A percentile compares a stretch with the other conserved stretches of the same genome.
These are phyloP conservation scores for Elsinoe ampelina DNA, from an alignment of 2,329 filamentous ascomycete genomes.

Conservation along the genomic window DNA sequence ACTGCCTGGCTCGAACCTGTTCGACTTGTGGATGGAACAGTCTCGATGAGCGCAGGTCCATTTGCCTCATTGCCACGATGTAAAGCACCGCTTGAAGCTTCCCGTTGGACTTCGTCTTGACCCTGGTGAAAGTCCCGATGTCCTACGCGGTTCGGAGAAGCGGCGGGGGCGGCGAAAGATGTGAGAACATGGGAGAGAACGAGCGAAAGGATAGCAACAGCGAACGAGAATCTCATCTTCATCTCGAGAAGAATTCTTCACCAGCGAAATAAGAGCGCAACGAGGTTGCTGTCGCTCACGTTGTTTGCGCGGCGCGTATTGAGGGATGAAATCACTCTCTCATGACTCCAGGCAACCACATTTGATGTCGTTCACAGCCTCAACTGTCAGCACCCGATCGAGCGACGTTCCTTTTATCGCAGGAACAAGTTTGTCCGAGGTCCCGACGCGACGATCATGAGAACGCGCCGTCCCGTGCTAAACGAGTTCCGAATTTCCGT, in stretches of 20 bases:
- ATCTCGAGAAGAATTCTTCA: background rate
- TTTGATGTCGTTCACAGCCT: background rate
- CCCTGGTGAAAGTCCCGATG: background rate
- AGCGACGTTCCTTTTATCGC: background rate
- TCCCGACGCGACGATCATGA: background rate
- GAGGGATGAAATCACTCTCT: background rate
- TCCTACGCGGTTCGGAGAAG: background rate
- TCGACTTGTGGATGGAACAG: background rate
- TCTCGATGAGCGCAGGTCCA: background rate
- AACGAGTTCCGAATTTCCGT: background rate
- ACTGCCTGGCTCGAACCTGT: constrained; percentile 8
- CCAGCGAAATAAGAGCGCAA: background rate
- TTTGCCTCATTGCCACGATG: background rate
- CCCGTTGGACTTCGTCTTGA: background rate
- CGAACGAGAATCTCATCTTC: background rate
- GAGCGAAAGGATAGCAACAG: background rate
- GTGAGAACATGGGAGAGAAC: background rate
- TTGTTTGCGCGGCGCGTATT: background rate
- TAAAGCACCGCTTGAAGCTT: background rate
- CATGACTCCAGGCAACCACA: constrained; percentile 6
- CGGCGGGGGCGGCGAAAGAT: constrained; percentile 5
- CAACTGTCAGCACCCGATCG: constrained; percentile 2
- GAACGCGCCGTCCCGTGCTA: background rate
- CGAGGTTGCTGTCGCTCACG: background rate
- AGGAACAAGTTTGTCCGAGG: constrained; percentile 4